Percentiles rank a stretch among this genome's conserved stretches.
Evolutionary conservation across 2,329 filamentous ascomycete genomes (phyloP).

Genomic region (Claviceps quebecensis): DNA sequence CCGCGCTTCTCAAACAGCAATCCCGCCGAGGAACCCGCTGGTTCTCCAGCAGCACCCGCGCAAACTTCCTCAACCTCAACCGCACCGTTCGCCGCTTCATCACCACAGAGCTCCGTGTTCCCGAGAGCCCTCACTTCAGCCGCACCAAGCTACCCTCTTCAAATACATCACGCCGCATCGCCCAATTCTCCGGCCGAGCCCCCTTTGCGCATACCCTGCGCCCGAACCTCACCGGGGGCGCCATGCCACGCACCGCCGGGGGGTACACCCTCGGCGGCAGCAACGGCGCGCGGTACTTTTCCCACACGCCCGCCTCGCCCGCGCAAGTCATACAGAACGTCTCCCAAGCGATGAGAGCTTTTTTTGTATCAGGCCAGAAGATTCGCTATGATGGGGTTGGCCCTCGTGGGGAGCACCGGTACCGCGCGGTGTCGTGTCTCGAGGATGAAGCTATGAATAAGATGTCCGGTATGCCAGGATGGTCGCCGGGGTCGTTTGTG

Average conservation of each 20-base stretch:
- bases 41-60: constrained; percentile 31
- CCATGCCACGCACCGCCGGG: constrained; percentile 69
- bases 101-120: constrained; percentile 21
- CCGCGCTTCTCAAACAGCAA: constrained; percentile 36
- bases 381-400: constrained; percentile 72
- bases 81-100: constrained; percentile 37
- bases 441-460: constrained; percentile 60
- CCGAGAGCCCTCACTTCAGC: constrained; percentile 24
- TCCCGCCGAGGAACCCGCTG: constrained; percentile 26
- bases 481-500: constrained; percentile 61
- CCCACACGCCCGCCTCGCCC: constrained; percentile 69
- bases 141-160: constrained; percentile 36
- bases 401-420: constrained; percentile 60
- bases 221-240: constrained; percentile 82
- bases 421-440: constrained; percentile 59
- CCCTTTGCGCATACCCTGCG: constrained; percentile 82
- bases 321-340: constrained; percentile 91
- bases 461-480: constrained; percentile 44
- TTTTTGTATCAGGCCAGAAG: constrained; percentile 83
- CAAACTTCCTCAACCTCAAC: constrained; percentile 20
- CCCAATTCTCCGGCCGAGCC: constrained; percentile 55
- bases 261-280: constrained; percentile 63
- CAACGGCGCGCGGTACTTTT: constrained; percentile 68
- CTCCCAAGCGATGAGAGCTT: constrained; percentile 82
- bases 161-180: constrained; percentile 35